Conservation (phyloP, 306 rosid species). For the Citrullus mucosospermus region DNA sequence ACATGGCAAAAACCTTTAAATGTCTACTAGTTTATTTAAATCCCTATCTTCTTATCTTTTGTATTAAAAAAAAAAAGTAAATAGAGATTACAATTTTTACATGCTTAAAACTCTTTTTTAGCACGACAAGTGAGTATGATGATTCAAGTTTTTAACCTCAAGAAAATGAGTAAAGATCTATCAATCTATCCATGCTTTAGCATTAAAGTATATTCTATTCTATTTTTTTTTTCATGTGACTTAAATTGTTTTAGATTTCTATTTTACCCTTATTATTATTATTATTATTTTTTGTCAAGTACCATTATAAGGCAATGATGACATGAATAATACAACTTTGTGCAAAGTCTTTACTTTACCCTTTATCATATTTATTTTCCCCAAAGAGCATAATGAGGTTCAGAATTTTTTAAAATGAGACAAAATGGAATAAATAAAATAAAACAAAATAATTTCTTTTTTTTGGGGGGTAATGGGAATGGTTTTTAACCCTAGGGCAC, state of each 20-base stretch:
- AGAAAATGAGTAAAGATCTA: too few relatives aligned
- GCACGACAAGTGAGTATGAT: too few relatives aligned
- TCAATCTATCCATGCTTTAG: too few relatives aligned
- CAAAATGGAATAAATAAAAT: not conserved
- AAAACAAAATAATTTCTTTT: too few relatives aligned
- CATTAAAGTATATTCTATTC: not conserved
- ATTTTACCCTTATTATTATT: not conserved
- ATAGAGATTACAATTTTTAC: too few relatives aligned
- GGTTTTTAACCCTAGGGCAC: constrained; percentile 9
- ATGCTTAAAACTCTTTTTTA: too few relatives aligned
- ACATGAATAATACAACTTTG: not conserved
- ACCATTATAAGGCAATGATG: not conserved
- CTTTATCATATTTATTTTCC: not conserved
- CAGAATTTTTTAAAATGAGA: not conserved
- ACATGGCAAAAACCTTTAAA: not conserved
- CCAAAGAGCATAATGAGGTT: not conserved
- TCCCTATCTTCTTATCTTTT: too few relatives aligned
- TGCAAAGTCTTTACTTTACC: not conserved
- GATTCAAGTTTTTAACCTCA: too few relatives aligned
- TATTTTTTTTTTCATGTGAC: not conserved
- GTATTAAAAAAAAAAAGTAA: too few relatives aligned
- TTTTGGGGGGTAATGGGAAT: not conserved
- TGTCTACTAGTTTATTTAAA: too few relatives aligned
- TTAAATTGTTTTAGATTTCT: not conserved
- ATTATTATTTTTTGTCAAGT: not conserved